Evolutionary conservation across 306 rosid species (phyloP).

Genomic region (Pyrus betulifolia): DNA sequence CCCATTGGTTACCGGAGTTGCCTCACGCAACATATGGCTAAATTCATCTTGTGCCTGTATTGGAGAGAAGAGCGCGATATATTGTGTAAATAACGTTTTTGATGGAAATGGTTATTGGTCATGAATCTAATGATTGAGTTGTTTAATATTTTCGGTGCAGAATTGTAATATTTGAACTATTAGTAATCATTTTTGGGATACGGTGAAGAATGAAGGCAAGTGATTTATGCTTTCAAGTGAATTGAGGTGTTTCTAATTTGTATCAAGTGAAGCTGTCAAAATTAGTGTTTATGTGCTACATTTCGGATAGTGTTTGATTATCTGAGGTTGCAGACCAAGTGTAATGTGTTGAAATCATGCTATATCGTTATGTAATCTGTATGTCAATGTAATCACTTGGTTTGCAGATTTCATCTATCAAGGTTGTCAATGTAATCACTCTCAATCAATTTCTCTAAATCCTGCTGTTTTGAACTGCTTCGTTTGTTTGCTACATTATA

Average conservation of each 20-base stretch:
- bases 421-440: not conserved
- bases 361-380: not conserved
- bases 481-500: slow-evolving; percentile 1
- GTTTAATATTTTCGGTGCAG: not conserved
- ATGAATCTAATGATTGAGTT: no score
- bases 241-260: not conserved
- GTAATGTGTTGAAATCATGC: not conserved
- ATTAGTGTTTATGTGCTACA: not conserved
- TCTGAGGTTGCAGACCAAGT: not conserved
- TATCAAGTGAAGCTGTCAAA: not conserved
- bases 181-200: not conserved
- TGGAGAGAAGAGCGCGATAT: not conserved
- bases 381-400: not conserved
- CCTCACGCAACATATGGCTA: not conserved
- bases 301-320: not conserved
- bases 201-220: not conserved
- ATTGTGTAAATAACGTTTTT: not conserved
- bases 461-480: not conserved
- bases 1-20: not conserved
- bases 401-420: not conserved
- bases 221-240: not conserved
- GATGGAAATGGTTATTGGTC: not conserved
- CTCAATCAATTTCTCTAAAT: not conserved
- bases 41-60: not conserved
- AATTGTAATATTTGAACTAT: not conserved